Evolutionary conservation across 148 eudicot genomes (phyloP), one percentile per base, ranked within the genome.

Genomic region (Mesembryanthemum crystallinum): DNA sequence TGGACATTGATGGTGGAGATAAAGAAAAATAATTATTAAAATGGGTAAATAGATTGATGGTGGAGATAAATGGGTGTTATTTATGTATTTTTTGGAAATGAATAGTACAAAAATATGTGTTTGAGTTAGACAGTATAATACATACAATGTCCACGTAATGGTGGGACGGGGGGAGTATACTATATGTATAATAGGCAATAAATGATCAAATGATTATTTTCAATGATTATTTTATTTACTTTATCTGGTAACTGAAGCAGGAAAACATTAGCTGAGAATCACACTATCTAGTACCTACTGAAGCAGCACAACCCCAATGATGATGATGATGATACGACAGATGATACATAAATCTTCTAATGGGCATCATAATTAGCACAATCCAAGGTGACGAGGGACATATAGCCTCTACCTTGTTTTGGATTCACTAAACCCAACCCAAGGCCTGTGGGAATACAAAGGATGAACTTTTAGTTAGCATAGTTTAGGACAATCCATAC

Each of bases 401-500:
- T 28, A 15, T 29, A 24, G 6, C 59, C 64, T 62, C 47, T 10
- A 69, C 70, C 77, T 43, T n/a, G n/a, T 32, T 7, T 71, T 42
- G 25, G 60, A 57, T 43, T 24, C 14, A 30, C 25, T 47, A 74
- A 74, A 49, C 78, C 77, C 71, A 54, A 51, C 63, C 13, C 61
- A 9, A 23, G 6, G 39, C 39, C 15, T 12, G 14, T n/a, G 14
- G 23, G 8, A 60, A 70, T 39, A 55, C 72, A 55, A 72, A 0
- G 64, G 8, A 11, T 52, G 20, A 64, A 37, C n/a, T 6, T 35
- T 35, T 49, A 65, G 64, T 12, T 28, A 33, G 27, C 15, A 52
- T 23, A 10, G 39, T 73, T 83, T 82, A 85, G 67, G 91, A 83
- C 86, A 86, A 73, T 58, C 93, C 90, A 79, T 83, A 82, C 60